A percentile compares a stretch with the other conserved stretches of the same genome.
Conservation (phyloP, 768 basidiomycete genomes). For the Coprinellus micaceus region DNA sequence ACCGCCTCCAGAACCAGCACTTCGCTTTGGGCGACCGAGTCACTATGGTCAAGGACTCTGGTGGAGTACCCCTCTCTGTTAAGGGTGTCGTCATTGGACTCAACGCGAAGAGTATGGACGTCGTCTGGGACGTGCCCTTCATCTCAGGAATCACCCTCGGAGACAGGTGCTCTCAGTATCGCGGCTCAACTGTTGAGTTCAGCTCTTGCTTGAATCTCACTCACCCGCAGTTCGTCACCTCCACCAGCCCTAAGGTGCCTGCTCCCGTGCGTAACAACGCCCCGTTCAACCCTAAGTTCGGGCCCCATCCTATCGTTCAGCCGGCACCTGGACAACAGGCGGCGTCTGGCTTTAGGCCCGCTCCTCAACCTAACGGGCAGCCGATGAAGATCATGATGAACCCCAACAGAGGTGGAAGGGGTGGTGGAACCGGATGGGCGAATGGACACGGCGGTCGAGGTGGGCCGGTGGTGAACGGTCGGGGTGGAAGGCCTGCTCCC, state of each 20-base stretch:
- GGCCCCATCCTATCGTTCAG: constrained; percentile 60
- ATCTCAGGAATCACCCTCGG: constrained; percentile 87
- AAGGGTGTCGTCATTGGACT: constrained; percentile 95
- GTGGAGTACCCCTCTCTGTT: constrained; percentile 82
- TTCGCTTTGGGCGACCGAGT: constrained; percentile 92
- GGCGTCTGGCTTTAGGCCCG: constrained; percentile 65
- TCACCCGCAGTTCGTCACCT: constrained; percentile 78
- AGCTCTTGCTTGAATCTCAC: constrained; percentile 87
- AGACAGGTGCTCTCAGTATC: constrained; percentile 82
- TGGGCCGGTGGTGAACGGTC: constrained; percentile 2
- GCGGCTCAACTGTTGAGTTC: constrained; percentile 85
- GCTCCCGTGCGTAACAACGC: constrained; percentile 41
- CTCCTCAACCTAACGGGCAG: constrained; percentile 23
- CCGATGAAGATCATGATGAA: constrained; percentile 75
- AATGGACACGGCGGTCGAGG: constrained; percentile 32
- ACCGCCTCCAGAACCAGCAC: constrained; percentile 83
- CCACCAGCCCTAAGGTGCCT: constrained; percentile 60
- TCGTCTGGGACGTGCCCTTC: constrained; percentile 94
- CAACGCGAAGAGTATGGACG: constrained; percentile 84
- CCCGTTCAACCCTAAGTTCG: constrained; percentile 66
- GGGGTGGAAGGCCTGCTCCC: not conserved
- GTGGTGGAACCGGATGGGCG: constrained; percentile 24
- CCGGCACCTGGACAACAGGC: constrained; percentile 50
- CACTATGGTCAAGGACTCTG: constrained; percentile 93
- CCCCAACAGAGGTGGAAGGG: constrained; percentile 52